Conservation (phyloP, 1,139 yeast species). For the Wickerhamomyces sp. region DNA sequence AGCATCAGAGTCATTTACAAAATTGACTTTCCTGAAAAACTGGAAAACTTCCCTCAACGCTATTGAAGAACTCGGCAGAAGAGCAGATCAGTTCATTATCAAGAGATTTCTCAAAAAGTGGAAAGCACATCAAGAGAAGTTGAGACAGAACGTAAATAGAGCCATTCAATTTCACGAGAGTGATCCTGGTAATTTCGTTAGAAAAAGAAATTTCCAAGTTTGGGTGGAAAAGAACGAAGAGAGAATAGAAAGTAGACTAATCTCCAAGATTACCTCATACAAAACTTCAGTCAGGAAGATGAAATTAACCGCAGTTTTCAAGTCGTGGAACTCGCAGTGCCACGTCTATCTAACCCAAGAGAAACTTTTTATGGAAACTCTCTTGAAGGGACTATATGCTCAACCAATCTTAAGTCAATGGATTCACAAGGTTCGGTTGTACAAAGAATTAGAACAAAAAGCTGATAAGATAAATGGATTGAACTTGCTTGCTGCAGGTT, state of each 20-base stretch:
- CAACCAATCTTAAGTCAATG: conserved; percentile 15
- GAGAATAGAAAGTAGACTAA: conserved; percentile 11
- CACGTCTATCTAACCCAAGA: conserved; percentile 6
- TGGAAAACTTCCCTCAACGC: conserved; percentile 12
- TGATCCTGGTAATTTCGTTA: conserved; percentile 2
- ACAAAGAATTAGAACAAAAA: conserved; percentile 13
- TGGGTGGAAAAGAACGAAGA: conserved; percentile 10
- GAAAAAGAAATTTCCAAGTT: conserved; percentile 7
- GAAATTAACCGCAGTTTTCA: neutral
- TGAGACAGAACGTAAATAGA: conserved; percentile 3
- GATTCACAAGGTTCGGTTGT: conserved; percentile 11
- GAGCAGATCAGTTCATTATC: conserved; percentile 10
- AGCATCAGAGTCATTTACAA: conserved; percentile 17
- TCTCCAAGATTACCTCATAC: conserved; percentile 2
- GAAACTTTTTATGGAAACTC: conserved; percentile 4
- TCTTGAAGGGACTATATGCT: neutral
- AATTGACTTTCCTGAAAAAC: conserved; percentile 13
- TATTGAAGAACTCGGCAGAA: neutral
- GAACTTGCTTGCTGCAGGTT: conserved; percentile 20
- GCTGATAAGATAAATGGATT: conserved; percentile 21
- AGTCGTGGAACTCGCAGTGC: conserved; percentile 11
- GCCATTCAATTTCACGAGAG: conserved; percentile 3
- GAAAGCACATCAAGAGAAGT: neutral
- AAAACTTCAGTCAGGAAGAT: neutral
- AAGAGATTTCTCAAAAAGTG: conserved; percentile 5